A percentile compares a stretch with the other conserved stretches of the same genome.
phyloP scores from a whole-genome alignment of 257 asterid species.

The Solanum medicagineum region DNA sequence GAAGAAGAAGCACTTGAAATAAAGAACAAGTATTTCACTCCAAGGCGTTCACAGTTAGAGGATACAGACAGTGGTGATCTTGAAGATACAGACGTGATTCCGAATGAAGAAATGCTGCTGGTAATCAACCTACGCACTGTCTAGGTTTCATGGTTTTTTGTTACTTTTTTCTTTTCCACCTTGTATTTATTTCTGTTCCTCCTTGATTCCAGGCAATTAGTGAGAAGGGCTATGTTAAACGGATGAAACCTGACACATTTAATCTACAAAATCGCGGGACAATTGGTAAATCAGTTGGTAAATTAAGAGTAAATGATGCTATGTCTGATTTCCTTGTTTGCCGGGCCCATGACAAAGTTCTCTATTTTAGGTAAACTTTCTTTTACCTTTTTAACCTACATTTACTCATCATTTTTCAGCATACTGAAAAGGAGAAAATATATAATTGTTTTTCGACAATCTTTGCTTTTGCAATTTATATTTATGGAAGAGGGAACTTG shows the following conservation, averaged over 20 bases:
- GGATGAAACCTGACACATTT: slow-evolving; percentile 96
- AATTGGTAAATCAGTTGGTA: slow-evolving; percentile 96
- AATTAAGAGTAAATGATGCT: slow-evolving; percentile 75
- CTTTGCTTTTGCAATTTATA: not conserved
- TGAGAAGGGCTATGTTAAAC: slow-evolving; percentile 91
- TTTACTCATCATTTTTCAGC: not conserved
- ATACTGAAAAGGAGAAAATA: not conserved
- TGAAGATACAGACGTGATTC: slow-evolving; percentile 88
- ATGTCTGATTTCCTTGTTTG: slow-evolving; percentile 98
- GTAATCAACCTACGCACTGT: slow-evolving; percentile 18
- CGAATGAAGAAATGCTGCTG: slow-evolving; percentile 92
- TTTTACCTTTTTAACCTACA: not conserved
- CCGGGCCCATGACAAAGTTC: slow-evolving; percentile 81
- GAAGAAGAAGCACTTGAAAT: slow-evolving; percentile 84
- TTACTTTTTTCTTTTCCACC: not conserved
- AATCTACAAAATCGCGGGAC: slow-evolving; percentile 89
- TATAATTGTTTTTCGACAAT: not conserved
- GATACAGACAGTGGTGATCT: slow-evolving; percentile 71
- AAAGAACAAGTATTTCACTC: slow-evolving; percentile 70
- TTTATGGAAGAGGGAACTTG: not conserved
- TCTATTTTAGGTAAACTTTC: slow-evolving; percentile 75
- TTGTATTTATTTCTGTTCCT: not conserved
- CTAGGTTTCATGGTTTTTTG: slow-evolving; percentile 1
- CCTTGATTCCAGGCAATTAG: slow-evolving; percentile 65
- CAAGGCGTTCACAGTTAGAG: slow-evolving; percentile 86